Evolutionary conservation across 2,329 filamentous ascomycete genomes (phyloP).

Genomic region (Diaporthe ilicicola): DNA sequence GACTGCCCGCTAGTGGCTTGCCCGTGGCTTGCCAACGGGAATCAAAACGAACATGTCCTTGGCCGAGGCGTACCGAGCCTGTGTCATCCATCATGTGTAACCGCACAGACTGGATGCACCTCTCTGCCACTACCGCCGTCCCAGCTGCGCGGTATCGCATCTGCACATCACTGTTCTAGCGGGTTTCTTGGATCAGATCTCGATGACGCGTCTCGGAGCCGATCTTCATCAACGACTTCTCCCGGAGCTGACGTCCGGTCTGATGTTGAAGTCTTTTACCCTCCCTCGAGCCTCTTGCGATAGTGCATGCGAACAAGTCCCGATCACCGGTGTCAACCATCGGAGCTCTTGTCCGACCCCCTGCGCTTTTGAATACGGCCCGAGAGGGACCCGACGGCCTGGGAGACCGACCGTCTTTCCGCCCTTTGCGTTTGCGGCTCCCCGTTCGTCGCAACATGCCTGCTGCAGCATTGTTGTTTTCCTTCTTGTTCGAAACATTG

Average conservation of each 20-base stretch:
- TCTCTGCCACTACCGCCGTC: not conserved
- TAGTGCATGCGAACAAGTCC: not conserved
- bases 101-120: slow-evolving; percentile 11
- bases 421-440: not conserved
- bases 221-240: not conserved
- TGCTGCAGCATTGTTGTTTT: not conserved
- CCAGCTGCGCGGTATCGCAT: slow-evolving; percentile 12
- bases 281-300: not conserved
- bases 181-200: not conserved
- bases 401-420: not conserved
- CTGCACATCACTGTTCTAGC: not conserved
- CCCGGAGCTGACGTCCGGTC: slow-evolving; percentile 8
- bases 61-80: not conserved
- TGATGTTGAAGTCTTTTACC: not conserved
- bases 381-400: not conserved
- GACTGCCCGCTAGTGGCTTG: not conserved
- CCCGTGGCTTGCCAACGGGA: not conserved
- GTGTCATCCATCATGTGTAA: not conserved
- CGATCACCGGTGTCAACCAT: not conserved
- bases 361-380: not conserved
- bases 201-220: slow-evolving; percentile 12
- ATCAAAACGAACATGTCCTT: not conserved
- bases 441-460: slow-evolving; percentile 19
- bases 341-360: not conserved
- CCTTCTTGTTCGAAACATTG: not conserved